phyloP scores from a whole-genome alignment of 208 protist genomes.

The Acanthamoeba royreba region DNA sequence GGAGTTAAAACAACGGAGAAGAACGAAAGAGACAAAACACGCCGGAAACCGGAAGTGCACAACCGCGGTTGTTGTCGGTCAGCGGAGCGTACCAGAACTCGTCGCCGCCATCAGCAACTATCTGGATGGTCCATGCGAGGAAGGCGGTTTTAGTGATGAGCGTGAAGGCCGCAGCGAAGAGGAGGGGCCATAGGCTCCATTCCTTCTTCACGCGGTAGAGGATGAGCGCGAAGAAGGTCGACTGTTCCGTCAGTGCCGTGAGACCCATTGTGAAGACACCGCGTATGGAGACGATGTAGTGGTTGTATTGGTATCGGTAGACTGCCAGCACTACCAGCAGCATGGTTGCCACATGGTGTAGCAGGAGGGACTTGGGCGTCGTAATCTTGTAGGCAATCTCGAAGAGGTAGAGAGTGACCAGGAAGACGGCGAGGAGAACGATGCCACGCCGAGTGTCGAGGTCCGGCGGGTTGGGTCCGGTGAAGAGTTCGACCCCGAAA shows the following conservation, averaged over 20 bases:
- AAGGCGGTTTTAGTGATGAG: background rate
- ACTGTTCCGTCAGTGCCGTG: background rate
- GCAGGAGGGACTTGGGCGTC: background rate
- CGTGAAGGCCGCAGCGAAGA: background rate
- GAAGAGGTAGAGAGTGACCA: conserved; percentile 24
- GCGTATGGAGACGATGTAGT: background rate
- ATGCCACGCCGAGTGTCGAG: background rate
- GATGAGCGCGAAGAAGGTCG: background rate
- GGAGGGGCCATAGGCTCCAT: background rate
- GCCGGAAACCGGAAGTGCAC: background rate
- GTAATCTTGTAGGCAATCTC: conserved; percentile 23
- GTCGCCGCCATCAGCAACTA: background rate
- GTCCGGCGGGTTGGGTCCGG: background rate
- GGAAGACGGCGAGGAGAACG: conserved; percentile 3
- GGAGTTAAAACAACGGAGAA: background rate
- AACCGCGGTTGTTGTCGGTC: background rate
- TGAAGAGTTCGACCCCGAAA: background rate
- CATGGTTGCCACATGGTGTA: background rate
- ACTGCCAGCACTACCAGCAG: background rate
- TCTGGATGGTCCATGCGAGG: conserved; percentile 7
- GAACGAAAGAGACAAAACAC: background rate
- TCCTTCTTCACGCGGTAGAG: background rate
- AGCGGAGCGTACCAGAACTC: background rate
- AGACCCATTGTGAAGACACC: background rate
- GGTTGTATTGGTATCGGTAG: background rate